Conservation (phyloP, 805 yeast genomes). For the Hanseniaspora jakobsenii region DNA sequence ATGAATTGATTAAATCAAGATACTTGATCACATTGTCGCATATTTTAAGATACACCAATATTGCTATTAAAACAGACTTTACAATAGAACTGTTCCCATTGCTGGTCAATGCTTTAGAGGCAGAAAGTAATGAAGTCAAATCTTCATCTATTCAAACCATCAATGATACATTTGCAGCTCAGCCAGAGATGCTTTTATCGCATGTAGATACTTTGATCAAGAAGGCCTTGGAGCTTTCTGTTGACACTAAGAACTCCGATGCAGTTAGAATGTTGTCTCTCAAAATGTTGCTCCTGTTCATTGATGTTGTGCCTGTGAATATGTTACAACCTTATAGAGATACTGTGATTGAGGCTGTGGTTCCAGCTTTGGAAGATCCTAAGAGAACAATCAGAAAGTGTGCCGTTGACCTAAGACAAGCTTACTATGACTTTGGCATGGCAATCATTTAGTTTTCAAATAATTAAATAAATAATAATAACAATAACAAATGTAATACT, state of each 20-base stretch:
- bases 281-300: conserved; percentile 42
- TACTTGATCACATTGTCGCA: conserved; percentile 56
- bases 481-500: conserved; percentile 2
- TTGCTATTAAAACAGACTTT: conserved; percentile 51
- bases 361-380: conserved; percentile 53
- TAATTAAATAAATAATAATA: not conserved
- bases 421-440: conserved; percentile 45
- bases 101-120: conserved; percentile 48
- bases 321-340: conserved; percentile 42
- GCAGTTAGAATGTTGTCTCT: conserved; percentile 47
- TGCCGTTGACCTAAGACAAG: conserved; percentile 71
- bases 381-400: conserved; percentile 63
- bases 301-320: conserved; percentile 30
- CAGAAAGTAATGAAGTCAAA: conserved; percentile 39
- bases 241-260: conserved; percentile 30
- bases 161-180: conserved; percentile 43
- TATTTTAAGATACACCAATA: conserved; percentile 53
- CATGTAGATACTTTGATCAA: conserved; percentile 51
- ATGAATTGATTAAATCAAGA: conserved; percentile 33
- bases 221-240: conserved; percentile 32
- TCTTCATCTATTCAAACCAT: conserved; percentile 53
- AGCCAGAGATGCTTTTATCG: conserved; percentile 39
- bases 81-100: conserved; percentile 57
- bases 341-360: conserved; percentile 38
- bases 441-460: conserved; percentile 27